Base-by-base conservation (phyloP, 176 grass and related monocot species). In the Aegilops speltoides region DNA sequence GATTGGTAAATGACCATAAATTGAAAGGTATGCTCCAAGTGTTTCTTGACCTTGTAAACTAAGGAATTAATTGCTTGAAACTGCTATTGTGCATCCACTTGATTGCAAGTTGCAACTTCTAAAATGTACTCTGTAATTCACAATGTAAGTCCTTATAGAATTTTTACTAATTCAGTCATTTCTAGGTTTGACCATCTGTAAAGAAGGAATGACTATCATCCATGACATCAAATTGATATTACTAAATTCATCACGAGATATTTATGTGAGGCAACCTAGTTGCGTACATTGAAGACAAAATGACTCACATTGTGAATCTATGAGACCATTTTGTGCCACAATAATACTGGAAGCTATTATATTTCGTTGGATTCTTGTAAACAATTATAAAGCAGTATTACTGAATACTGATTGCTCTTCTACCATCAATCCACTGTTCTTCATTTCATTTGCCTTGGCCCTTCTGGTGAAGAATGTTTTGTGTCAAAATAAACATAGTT, bases 401-500 rank as follows among this genome's bases (percentile, higher is more conserved):
- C 14, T 4, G n/a, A 26, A 48, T 75, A 50, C 43, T 23, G 10
- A 32, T 64, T 77, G n/a, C 40, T 82, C 38, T 73, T 14, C 28
- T 84, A 61, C 76, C 4, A 43, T 70, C 59, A 13, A 71, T 25
- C 67, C 31, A 25, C 29, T 61, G 26, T 11, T 59, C 20, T 20
- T 67, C 31, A 34, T 34, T 77, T 66, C 5, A 16, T 75, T 28
- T 87, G 26, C 33, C 12, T 83, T 83, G 17, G 61, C 10, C 29
- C 66, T 69, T 61, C 62, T 31, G 24, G 6, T 83, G 22, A 73
- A 23, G 37, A 73, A 33, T 50, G 2, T 73, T 72, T 84, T 64
- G 22, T 88, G 34, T 83, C 24, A 78, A 25, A 34, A 69, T 61
- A 3, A 77, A 46, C 84, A 54, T 50, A 84, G 81, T 72, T 76